A percentile compares a stretch with the other conserved stretches of the same genome.
Conservation (phyloP, 225 moss, liverwort and hornwort species). For the Neckera pumila region DNA sequence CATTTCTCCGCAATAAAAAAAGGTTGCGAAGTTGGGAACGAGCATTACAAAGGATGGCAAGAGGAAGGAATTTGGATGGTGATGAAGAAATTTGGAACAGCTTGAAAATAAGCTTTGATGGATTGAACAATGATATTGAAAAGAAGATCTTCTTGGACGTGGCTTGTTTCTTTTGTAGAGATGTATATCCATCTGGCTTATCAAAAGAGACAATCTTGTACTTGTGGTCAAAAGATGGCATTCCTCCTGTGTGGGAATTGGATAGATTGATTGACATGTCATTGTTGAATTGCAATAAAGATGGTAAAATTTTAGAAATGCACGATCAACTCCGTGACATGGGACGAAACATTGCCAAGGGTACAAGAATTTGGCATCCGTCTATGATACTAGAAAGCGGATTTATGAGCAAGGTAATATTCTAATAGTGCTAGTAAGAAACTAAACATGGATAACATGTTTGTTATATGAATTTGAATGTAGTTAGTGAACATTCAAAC, state of each 20-base stretch:
- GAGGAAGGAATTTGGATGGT: background rate
- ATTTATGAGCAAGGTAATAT: background rate
- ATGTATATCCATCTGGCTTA: background rate
- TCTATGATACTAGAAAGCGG: background rate
- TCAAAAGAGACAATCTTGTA: background rate
- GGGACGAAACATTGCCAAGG: background rate
- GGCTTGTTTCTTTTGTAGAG: background rate
- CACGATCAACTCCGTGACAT: background rate
- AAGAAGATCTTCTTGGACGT: background rate
- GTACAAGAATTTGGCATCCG: background rate
- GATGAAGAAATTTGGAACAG: background rate
- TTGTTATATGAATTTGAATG: background rate
- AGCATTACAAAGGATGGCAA: background rate
- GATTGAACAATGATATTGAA: background rate
- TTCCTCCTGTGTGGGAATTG: background rate
- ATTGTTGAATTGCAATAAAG: no score
- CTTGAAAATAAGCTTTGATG: background rate
- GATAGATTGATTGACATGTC: no score
- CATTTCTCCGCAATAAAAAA: background rate
- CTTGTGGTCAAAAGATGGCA: background rate
- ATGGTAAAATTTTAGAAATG: no score
- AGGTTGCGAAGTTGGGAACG: background rate
- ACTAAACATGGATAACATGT: background rate
- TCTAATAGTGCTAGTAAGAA: background rate
- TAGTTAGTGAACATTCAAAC: background rate